phyloP scores from a whole-genome alignment of 2,329 filamentous ascomycete species.

The Cladosporium sphaerospermum region DNA sequence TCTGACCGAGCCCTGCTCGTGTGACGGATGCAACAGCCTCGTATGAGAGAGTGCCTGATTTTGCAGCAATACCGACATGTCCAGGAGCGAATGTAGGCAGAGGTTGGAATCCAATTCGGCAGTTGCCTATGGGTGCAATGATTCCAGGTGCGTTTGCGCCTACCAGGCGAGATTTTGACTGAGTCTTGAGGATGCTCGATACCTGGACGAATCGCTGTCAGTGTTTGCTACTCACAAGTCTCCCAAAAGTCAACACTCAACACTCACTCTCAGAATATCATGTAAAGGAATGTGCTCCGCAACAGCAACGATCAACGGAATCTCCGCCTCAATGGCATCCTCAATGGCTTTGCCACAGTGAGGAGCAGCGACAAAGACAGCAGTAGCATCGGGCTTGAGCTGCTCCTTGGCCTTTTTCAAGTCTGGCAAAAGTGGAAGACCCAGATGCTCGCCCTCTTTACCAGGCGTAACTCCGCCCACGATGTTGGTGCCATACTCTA shows the following conservation, averaged over 20 bases:
- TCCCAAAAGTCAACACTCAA: too few relatives aligned
- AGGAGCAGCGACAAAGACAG: conserved; percentile 72
- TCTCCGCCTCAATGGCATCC: conserved; percentile 72
- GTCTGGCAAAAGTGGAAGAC: conserved; percentile 63
- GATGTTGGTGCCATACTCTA: conserved; percentile 73
- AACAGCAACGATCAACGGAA: conserved; percentile 70
- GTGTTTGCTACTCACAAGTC: background rate
- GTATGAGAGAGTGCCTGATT: conserved; percentile 74
- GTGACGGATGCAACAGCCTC: conserved; percentile 72
- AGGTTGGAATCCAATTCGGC: conserved; percentile 70
- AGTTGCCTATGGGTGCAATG: conserved; percentile 65
- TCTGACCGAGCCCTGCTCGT: conserved; percentile 68
- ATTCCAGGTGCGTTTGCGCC: conserved; percentile 79
- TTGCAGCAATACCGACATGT: conserved; percentile 68
- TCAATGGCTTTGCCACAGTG: conserved; percentile 68
- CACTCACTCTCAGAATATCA: conserved; percentile 61
- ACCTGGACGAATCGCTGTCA: conserved; percentile 38
- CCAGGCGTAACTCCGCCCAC: conserved; percentile 72
- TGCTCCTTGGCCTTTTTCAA: conserved; percentile 63
- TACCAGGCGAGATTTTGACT: conserved; percentile 65
- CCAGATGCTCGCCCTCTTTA: conserved; percentile 64
- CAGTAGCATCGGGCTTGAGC: conserved; percentile 69
- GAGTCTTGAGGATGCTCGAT: conserved; percentile 64
- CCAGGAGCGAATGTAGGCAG: conserved; percentile 65
- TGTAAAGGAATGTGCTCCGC: conserved; percentile 75